A percentile compares a stretch with the other conserved stretches of the same genome.
phyloP scores from a whole-genome alignment of 2,329 filamentous ascomycete species.

The Mycogone perniciosa region DNA sequence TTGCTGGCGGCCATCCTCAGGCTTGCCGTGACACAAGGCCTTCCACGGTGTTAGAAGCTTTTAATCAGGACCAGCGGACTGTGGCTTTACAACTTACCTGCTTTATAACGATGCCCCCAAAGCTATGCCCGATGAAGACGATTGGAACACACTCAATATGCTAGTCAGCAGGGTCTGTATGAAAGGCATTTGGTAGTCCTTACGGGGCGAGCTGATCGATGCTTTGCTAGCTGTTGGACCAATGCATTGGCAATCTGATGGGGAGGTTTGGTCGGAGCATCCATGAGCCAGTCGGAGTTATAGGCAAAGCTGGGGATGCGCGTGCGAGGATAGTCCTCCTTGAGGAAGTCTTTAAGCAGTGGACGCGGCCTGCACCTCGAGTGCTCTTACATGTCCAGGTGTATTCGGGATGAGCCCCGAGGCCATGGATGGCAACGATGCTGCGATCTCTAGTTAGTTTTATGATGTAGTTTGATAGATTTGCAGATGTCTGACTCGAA shows the following conservation, averaged over 20 bases:
- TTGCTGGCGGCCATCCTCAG: neutral
- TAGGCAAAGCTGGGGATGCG: slow-evolving; percentile 17
- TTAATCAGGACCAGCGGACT: neutral
- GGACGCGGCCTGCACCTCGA: neutral
- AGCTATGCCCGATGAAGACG: slow-evolving; percentile 18
- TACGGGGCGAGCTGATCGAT: neutral
- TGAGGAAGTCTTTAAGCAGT: slow-evolving; percentile 15
- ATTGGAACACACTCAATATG: slow-evolving; percentile 11
- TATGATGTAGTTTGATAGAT: too few species aligned
- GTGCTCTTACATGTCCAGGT: slow-evolving; percentile 14
- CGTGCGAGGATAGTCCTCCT: slow-evolving; percentile 14
- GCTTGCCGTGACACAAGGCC: too few species aligned
- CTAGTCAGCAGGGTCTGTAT: neutral
- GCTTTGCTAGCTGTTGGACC: slow-evolving; percentile 1
- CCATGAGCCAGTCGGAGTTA: slow-evolving; percentile 18
- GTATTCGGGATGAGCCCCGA: slow-evolving; percentile 15
- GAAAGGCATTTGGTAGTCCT: neutral
- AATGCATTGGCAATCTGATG: slow-evolving; percentile 14
- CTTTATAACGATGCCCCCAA: slow-evolving; percentile 19
- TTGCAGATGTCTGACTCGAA: too few species aligned
- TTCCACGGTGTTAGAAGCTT: neutral
- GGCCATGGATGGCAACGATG: slow-evolving; percentile 18
- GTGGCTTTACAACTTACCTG: neutral
- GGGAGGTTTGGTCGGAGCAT: slow-evolving; percentile 15
- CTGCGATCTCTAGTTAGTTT: neutral